Base-by-base conservation (phyloP, 2,329 filamentous ascomycete species). In the Beauveria bassiana region DNA sequence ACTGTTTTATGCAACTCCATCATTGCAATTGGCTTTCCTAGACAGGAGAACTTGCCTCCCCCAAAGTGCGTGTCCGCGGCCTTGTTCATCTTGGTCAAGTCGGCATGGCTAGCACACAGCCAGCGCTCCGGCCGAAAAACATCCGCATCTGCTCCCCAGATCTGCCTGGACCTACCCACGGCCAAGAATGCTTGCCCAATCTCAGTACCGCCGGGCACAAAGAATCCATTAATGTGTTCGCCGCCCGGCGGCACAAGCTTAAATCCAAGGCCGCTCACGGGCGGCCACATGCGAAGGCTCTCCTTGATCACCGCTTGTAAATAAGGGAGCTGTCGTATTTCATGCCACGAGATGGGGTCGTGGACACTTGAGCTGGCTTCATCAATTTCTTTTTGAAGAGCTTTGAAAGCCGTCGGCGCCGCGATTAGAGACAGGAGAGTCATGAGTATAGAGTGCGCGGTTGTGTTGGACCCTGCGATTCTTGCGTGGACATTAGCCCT, bases 401-500 rank as follows among this genome's bases (percentile, higher is more conserved):
- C 64, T 2, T 66, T 58, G 65, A 81, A 78, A 12, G 81, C 74
- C 0, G 66, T 69, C 1, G 73, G 71, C 24, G 78, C 75, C 43
- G 78, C 81, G 45, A 79, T 75, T 46, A 85, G 69, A 62, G 80
- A 78, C 40, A 84, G 76, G 46, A 85, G 62, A 5, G 76, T 81
- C 63, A 79, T 75, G 3, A 82, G 79, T 2, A 86, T 72, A 1
- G 78, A 77, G 0, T 79, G 80, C 0, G 83, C 83, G 0, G 83
- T 85, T 0, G 83, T 84, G 70, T 86, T 83, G 22, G 83, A 84
- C 28, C 84, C 84, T 18, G 83, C 82, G 67, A 85, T 81, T 64
- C 80, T 83, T 83, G 47, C 1, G n/a, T 5, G 43, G 20, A 24
- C 18, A 43, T 59, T 46, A 56, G 43, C 6, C 22, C 10, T 34